phyloP scores from a whole-genome alignment of 2,329 filamentous ascomycete genomes.

The Penicillium sp. region DNA sequence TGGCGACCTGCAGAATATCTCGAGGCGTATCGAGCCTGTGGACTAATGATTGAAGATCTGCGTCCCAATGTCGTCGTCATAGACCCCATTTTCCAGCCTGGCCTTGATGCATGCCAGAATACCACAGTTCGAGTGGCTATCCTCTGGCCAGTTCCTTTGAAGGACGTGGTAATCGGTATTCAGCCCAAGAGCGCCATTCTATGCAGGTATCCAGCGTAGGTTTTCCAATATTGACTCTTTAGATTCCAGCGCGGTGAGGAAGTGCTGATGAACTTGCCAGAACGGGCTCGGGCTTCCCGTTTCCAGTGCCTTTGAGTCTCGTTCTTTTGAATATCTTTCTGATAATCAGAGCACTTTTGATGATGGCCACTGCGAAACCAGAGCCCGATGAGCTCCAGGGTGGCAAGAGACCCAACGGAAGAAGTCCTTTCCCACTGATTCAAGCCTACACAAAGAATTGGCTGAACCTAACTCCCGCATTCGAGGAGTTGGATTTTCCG shows the following conservation, averaged over 20 bases:
- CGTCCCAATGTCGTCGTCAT: conserved; percentile 39
- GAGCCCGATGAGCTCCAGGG: conserved; percentile 18
- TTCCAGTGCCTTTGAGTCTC: conserved; percentile 42
- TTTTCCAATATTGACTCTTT: too few species aligned
- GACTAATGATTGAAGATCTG: conserved; percentile 35
- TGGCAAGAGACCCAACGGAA: conserved; percentile 23
- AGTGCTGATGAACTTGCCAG: conserved; percentile 20
- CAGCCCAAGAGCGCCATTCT: conserved; percentile 34
- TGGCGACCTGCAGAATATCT: conserved; percentile 41
- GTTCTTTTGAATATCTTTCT: conserved; percentile 42
- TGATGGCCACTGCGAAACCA: conserved; percentile 6
- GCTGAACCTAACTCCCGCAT: conserved; percentile 26
- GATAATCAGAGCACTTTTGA: conserved; percentile 20
- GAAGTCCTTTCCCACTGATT: conserved; percentile 23
- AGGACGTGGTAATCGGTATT: conserved; percentile 33
- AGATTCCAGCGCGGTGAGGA: neutral
- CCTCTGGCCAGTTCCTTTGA: conserved; percentile 44
- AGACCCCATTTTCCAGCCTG: conserved; percentile 43
- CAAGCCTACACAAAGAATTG: conserved; percentile 23
- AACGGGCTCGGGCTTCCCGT: conserved; percentile 41
- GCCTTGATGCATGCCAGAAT: conserved; percentile 39
- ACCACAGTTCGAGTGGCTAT: conserved; percentile 31
- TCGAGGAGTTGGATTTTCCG: conserved; percentile 39
- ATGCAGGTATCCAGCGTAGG: conserved; percentile 33
- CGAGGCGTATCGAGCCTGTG: conserved; percentile 34